Evolutionary conservation across 2,329 filamentous ascomycete species (phyloP).

Genomic region (Ceratocystis alfenasii): DNA sequence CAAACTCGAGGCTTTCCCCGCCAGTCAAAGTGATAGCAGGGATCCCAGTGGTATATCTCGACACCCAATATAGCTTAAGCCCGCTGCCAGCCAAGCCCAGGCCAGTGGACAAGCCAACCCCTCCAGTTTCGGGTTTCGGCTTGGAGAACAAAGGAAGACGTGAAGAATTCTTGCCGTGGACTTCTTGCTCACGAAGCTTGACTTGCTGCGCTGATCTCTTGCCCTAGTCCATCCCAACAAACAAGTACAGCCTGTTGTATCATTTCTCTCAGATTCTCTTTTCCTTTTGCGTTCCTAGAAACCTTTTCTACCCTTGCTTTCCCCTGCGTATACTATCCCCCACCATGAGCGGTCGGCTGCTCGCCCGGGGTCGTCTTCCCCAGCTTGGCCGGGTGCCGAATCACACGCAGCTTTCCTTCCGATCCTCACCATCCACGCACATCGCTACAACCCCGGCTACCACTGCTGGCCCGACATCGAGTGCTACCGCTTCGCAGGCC

Average conservation of each 20-base stretch:
- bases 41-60: slow-evolving; percentile 3
- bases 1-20: slow-evolving; percentile 1
- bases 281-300: neutral
- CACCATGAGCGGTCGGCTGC: slow-evolving; percentile 22
- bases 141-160: neutral
- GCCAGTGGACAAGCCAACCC: neutral
- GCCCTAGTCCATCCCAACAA: too few relatives aligned
- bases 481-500: neutral
- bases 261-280: neutral
- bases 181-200: neutral
- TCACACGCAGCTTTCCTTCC: slow-evolving; percentile 9
- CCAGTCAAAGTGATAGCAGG: slow-evolving; percentile 9
- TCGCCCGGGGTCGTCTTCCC: slow-evolving; percentile 20
- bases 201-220: neutral
- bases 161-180: neutral
- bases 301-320: neutral
- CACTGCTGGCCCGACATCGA: neutral
- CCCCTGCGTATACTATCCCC: neutral
- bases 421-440: slow-evolving; percentile 5
- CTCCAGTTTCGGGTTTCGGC: slow-evolving; percentile 5
- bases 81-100: slow-evolving; percentile 1
- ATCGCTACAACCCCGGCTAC: neutral
- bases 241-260: neutral
- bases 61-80: slow-evolving; percentile 9
- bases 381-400: slow-evolving; percentile 20